These are phyloP conservation scores for Candida khao-thaluensis DNA, from an alignment of 805 yeast species.

Conservation along the genomic window DNA sequence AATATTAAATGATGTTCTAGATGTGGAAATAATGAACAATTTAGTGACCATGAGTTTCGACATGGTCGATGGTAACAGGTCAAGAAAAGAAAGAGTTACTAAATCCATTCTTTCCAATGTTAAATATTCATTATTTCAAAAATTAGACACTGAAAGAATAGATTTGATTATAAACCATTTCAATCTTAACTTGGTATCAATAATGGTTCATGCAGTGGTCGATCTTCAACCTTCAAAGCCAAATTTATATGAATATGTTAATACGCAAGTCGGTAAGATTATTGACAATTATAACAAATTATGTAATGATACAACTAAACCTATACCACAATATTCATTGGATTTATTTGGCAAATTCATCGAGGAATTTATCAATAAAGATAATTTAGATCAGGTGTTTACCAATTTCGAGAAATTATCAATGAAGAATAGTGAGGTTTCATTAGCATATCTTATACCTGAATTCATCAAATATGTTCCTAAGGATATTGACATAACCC, in stretches of 20 bases:
- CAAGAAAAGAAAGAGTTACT: conserved; percentile 18
- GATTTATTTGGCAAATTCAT: conserved; percentile 46
- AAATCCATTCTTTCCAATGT: conserved; percentile 30
- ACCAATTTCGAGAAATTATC: conserved; percentile 13
- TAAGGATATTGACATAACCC: conserved; percentile 18
- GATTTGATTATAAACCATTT: conserved; percentile 8
- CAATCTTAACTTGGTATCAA: conserved; percentile 12
- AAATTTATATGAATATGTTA: conserved; percentile 10
- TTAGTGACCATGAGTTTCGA: neutral
- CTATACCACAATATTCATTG: conserved; percentile 16
- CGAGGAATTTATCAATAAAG: conserved; percentile 36
- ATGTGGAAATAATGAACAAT: conserved; percentile 1
- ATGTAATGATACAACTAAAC: conserved; percentile 3
- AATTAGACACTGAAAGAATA: conserved; percentile 5
- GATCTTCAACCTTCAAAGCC: conserved; percentile 18
- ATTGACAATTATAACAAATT: conserved; percentile 6
- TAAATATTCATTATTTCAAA: conserved; percentile 16
- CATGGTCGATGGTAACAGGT: conserved; percentile 7
- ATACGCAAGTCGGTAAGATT: neutral
- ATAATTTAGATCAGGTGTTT: conserved; percentile 3
- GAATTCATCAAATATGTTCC: conserved; percentile 38
- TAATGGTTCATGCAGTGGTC: conserved; percentile 10
- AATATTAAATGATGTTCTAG: neutral
- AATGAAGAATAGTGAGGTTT: conserved; percentile 22
- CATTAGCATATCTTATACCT: conserved; percentile 56